These are phyloP conservation scores for Elaeis guineensis DNA, from an alignment of 176 grass and related monocot species.

Conservation along the genomic window DNA sequence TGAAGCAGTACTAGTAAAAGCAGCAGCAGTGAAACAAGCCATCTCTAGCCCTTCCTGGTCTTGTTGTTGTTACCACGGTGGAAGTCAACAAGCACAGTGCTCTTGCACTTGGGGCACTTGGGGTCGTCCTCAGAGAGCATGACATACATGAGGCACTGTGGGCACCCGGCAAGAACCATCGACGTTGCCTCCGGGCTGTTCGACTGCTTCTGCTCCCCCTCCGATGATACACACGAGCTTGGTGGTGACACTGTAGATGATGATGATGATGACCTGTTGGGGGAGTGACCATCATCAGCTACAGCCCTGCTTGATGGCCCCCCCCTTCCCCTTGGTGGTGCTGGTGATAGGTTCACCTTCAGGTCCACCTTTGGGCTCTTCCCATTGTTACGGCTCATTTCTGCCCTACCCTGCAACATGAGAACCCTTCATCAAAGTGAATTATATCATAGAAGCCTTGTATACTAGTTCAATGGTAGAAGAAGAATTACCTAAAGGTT, in stretches of 20 bases:
- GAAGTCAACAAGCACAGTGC: conserved; percentile 89
- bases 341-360: conserved; percentile 32
- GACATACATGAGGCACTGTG: conserved; percentile 93
- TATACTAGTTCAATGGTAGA: no score
- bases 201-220: conserved; percentile 24
- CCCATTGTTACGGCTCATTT: conserved; percentile 78
- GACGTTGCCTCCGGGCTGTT: conserved; percentile 46
- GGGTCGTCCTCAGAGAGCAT: conserved; percentile 89
- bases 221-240: conserved; percentile 97
- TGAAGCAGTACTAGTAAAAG: background rate
- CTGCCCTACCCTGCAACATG: conserved; percentile 2
- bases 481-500: no score
- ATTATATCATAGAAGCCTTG: no score
- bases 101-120: conserved; percentile 83
- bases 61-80: conserved; percentile 36
- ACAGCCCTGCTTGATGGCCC: conserved; percentile 23
- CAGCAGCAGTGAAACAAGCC: background rate
- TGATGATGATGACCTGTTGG: conserved; percentile 25
- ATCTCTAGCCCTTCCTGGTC: conserved; percentile 17
- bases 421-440: no score
- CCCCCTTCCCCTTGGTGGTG: conserved; percentile 34
- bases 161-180: conserved; percentile 84
- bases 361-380: conserved; percentile 68
- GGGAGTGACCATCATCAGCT: conserved; percentile 1
- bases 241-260: conserved; percentile 57